These are phyloP conservation scores for Psilocybe subaeruginosa DNA, from an alignment of 768 basidiomycete species.

Conservation along the genomic window DNA sequence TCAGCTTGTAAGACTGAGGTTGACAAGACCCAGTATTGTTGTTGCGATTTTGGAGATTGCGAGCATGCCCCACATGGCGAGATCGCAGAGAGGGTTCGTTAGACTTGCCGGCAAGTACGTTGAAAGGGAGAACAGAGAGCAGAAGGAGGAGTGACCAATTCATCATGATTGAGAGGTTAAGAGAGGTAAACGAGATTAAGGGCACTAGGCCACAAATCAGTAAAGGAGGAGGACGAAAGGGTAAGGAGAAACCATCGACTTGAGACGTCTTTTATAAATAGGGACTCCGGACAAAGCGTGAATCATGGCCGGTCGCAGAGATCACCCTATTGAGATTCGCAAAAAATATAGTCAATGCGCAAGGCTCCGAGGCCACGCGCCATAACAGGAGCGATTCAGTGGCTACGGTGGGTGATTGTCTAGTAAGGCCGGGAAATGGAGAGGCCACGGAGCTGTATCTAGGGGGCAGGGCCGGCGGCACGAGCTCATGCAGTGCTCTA, in stretches of 20 bases:
- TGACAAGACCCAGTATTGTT: conserved; percentile 21
- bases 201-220: conserved; percentile 13
- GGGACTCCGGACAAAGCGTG: conserved; percentile 9
- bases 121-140: conserved; percentile 21
- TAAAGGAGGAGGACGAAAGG: conserved; percentile 11
- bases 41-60: conserved; percentile 21
- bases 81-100: conserved; percentile 19
- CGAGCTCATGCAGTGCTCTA: background rate
- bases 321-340: background rate
- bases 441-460: background rate
- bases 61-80: conserved; percentile 25
- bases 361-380: background rate
- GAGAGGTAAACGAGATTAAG: conserved; percentile 3
- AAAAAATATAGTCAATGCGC: background rate
- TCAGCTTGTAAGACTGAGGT: conserved; percentile 27
- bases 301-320: background rate
- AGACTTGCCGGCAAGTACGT: conserved; percentile 35
- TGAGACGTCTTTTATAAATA: conserved; percentile 14
- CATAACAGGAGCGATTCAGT: background rate
- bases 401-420: background rate
- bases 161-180: conserved; percentile 15
- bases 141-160: conserved; percentile 18
- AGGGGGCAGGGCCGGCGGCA: background rate
- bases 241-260: conserved; percentile 1
- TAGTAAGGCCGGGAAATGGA: background rate